Conservation (phyloP, 176 grass and related monocot genomes). For the Ananas comosus region DNA sequence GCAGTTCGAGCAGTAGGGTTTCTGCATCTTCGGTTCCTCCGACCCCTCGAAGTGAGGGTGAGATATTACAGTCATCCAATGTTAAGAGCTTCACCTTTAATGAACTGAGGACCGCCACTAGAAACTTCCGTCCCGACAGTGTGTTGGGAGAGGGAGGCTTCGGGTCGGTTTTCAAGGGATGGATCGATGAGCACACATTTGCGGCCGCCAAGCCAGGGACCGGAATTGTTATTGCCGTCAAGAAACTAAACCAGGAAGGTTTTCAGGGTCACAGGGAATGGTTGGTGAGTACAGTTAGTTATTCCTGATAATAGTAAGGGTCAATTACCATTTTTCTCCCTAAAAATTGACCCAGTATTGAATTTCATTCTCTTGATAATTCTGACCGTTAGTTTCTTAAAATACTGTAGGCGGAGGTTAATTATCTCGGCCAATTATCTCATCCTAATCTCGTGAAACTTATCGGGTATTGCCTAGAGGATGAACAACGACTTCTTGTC, state of each 20-base stretch:
- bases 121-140: slow-evolving; percentile 63
- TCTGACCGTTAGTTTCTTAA: not conserved
- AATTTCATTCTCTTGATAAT: too few relatives aligned
- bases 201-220: slow-evolving; percentile 46
- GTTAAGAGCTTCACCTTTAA: slow-evolving; percentile 58
- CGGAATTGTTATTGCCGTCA: slow-evolving; percentile 74
- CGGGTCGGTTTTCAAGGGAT: slow-evolving; percentile 67
- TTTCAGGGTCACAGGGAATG: slow-evolving; percentile 69
- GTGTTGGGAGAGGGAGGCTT: slow-evolving; percentile 67
- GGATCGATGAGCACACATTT: slow-evolving; percentile 65
- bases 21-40: slow-evolving; percentile 27
- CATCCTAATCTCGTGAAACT: slow-evolving; percentile 67
- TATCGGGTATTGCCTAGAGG: slow-evolving; percentile 67
- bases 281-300: slow-evolving; percentile 37
- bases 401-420: slow-evolving; percentile 51
- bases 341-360: not conserved
- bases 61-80: slow-evolving; percentile 57
- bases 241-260: slow-evolving; percentile 70
- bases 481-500: slow-evolving; percentile 78
- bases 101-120: slow-evolving; percentile 55
- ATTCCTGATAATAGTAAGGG: not conserved
- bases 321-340: not conserved
- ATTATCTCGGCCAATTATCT: slow-evolving; percentile 65
- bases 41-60: slow-evolving; percentile 45
- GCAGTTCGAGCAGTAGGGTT: slow-evolving; percentile 37